Base-by-base conservation (phyloP, 2,329 filamentous ascomycete species). In the Ophiostoma angusticollis region DNA sequence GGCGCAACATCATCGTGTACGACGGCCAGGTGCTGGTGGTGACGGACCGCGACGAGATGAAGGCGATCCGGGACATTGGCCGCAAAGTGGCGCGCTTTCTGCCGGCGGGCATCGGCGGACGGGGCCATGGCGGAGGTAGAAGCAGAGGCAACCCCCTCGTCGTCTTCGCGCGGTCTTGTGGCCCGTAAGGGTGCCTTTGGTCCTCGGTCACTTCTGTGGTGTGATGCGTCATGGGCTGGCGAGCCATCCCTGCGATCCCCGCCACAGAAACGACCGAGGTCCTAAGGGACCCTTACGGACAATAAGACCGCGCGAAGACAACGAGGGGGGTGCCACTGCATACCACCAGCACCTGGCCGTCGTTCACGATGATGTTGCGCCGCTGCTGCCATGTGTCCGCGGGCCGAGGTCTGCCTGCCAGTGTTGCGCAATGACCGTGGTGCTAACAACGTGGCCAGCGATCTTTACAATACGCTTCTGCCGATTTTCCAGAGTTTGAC, bases 361-460 rank as follows among this genome's bases (percentile, higher is more conserved):
- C 45, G 7, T 54, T 57, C 35, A 34, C 56, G 16, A n/a, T n/a
- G n/a, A n/a, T n/a, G n/a, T n/a, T n/a, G n/a, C n/a, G n/a, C n/a
- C n/a, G n/a, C n/a, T n/a, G n/a, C n/a, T n/a, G n/a, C n/a, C n/a
- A n/a, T n/a, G n/a, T n/a, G n/a, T n/a, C 39, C 47, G 19, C 45
- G 44, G 2, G 51, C 50, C 9, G 43, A 43, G n/a, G 40, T 47
- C 5, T 58, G 55, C 23, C 44, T 58, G n/a, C n/a, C n/a, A n/a
- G n/a, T n/a, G n/a, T n/a, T n/a, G n/a, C n/a, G n/a, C n/a, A n/a
- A n/a, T n/a, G 57, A 53, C 1, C 37, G 50, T 17, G 31, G 63
- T 0, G 49, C 58, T 1, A 44, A 59, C 9, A 52, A 64, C 1
- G 43, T 65, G 5, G 61, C 45, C 1, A 24, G 64, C 47, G 61